Evolutionary conservation across 2,329 filamentous ascomycete species (phyloP).

Genomic region (Penicillium sp.): DNA sequence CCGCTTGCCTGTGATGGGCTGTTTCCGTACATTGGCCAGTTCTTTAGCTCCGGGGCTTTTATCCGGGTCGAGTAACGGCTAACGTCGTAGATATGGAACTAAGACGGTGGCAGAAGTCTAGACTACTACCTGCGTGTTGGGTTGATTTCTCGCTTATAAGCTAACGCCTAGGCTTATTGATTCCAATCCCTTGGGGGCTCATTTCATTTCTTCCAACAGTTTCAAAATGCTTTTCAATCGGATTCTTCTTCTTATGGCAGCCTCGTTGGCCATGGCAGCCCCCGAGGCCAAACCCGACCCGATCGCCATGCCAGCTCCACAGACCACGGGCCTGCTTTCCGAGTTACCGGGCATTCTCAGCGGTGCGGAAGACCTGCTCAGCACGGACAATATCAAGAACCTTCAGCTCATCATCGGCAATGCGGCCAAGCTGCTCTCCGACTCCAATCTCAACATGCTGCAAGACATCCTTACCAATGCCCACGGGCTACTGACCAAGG

Average conservation of each 20-base stretch:
- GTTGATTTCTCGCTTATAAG: neutral
- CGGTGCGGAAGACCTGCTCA: constrained; percentile 17
- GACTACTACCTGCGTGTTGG: neutral
- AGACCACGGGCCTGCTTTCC: constrained; percentile 20
- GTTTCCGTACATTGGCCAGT: constrained; percentile 3
- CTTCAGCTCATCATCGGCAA: constrained; percentile 19
- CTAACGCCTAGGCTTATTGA: too few species aligned
- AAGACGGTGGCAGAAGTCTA: neutral
- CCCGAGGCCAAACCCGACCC: constrained; percentile 22
- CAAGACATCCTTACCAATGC: constrained; percentile 27
- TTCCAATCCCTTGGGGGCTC: neutral
- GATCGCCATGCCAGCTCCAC: constrained; percentile 21
- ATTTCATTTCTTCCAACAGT: neutral
- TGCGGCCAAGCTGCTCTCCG: constrained; percentile 21
- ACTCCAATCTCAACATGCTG: constrained; percentile 21
- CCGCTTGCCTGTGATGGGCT: constrained; percentile 7
- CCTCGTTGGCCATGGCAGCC: constrained; percentile 17
- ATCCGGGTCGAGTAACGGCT: neutral
- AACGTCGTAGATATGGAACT: neutral
- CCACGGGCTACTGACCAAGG: constrained; percentile 22
- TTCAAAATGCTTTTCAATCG: constrained; percentile 21
- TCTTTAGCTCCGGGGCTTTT: constrained; percentile 6
- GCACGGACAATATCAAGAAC: constrained; percentile 17
- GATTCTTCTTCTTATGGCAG: constrained; percentile 19
- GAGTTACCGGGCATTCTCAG: constrained; percentile 25